Base-by-base conservation (phyloP, 1,284 basidiomycete genomes). In the Caloboletus inedulis region DNA sequence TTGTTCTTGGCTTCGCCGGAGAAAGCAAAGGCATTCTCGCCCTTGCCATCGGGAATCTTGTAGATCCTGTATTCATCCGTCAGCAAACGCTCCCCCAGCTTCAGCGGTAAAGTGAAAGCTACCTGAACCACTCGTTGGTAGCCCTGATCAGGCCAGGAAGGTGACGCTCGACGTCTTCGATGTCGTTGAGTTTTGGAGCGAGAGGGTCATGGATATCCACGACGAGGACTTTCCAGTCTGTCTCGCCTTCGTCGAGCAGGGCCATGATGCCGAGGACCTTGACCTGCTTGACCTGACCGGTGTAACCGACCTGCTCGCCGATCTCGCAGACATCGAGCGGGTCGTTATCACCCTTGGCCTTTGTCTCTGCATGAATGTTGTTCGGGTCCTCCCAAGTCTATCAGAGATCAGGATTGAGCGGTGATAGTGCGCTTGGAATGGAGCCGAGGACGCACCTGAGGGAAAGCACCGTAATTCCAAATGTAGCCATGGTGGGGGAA, bases 261-360 rank as follows among this genome's bases (percentile, higher is more conserved):
- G 97, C 97, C 96, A 99, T 99, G 81, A 99, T 97, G 63, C 97
- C 97, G 69, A 99, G 92, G 59, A 99, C 93, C 81, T 99, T 99
- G 84, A 99, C 97, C 76, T 99, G 97, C 81, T 99, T 99, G 74
- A 99, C 85, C 76, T 99, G 96, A 58, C 97, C 97, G 58, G 89
- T 85, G 75, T 96, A 94, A 60, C 95, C 97, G 65, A 99, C 92
- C 72, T 96, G 93, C 76, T 99, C 97, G 59, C 97, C 97, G 69
- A 99, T 99, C 78, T 99, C 97, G 76, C 97, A 98, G 59, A 99
- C 96, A 75, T 99, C 97, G 63, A 99, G 88, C 59, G 97, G 97
- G 77, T 99, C 97, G 69, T 99, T 98, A 81, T 99, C 97, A 57
- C 97, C 97, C 77, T 91, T 91, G 59, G 97, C 97, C 77, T 98